Percentiles rank a stretch among this genome's conserved stretches.
phyloP scores from a whole-genome alignment of 2,329 filamentous ascomycete genomes.

The Curvularia sp. region DNA sequence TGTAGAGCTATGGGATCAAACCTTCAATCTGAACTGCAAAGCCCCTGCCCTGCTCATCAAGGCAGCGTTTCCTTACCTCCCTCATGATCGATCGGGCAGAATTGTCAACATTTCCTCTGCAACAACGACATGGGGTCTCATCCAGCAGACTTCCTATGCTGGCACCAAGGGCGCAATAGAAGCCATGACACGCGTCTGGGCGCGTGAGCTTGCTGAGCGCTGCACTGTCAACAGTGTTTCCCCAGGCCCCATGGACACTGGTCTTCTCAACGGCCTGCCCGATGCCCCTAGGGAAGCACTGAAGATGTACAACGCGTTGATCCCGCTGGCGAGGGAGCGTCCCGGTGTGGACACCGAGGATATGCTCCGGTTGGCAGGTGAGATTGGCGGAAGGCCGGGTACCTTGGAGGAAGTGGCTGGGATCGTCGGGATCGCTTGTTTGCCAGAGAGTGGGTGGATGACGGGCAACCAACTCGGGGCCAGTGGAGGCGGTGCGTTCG shows the following conservation, averaged over 20 bases:
- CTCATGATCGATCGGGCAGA: constrained; percentile 11
- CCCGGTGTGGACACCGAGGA: constrained; percentile 12
- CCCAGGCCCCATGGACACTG: constrained; percentile 14
- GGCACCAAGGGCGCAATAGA: constrained; percentile 16
- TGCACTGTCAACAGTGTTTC: constrained; percentile 15
- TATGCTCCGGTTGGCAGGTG: constrained; percentile 9
- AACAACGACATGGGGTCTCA: constrained; percentile 15
- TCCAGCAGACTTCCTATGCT: constrained; percentile 16
- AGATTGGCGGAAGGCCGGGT: constrained; percentile 14
- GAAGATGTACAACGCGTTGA: constrained; percentile 14
- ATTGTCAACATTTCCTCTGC: constrained; percentile 18
- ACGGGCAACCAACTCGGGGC: constrained; percentile 17
- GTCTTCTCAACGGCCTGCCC: constrained; percentile 12
- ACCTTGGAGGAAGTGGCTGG: constrained; percentile 16
- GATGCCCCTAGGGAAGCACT: constrained; percentile 11
- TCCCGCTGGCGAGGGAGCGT: constrained; percentile 10
- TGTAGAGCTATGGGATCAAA: constrained; percentile 14
- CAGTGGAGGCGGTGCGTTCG: constrained; percentile 14
- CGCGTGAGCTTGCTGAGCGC: constrained; percentile 12
- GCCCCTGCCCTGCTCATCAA: constrained; percentile 16
- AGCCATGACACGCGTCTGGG: constrained; percentile 18
- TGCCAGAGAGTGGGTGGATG: constrained; percentile 18
- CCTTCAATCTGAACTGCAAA: constrained; percentile 16
- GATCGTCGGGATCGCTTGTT: constrained; percentile 15
- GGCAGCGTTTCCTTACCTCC: constrained; percentile 13